A percentile compares a stretch with the other conserved stretches of the same genome.
Evolutionary conservation across 441 rosid genomes (phyloP).

Genomic region (Codiaeum variegatum): DNA sequence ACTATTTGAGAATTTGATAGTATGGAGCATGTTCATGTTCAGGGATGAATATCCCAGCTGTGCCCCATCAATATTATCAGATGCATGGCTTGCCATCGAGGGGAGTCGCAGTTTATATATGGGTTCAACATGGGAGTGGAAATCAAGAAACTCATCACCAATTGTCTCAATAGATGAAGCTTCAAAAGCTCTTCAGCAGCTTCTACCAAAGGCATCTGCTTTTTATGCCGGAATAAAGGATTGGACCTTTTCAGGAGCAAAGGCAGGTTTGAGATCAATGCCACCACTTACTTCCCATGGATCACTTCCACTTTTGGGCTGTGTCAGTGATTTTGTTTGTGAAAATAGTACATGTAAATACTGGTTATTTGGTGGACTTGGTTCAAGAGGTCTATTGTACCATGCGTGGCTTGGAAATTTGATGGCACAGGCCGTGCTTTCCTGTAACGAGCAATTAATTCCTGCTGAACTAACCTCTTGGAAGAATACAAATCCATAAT

Average conservation of each 20-base stretch:
- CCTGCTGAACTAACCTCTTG: conserved; percentile 70
- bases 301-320: conserved; percentile 78
- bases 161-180: conserved; percentile 69
- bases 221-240: conserved; percentile 58
- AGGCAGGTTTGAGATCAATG: conserved; percentile 90
- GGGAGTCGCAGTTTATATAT: conserved; percentile 54
- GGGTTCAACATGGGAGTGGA: conserved; percentile 96
- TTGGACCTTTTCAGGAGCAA: conserved; percentile 68
- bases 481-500: conserved; percentile 39
- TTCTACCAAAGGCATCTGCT: conserved; percentile 67
- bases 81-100: conserved; percentile 83
- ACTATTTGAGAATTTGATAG: background rate
- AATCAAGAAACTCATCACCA: conserved; percentile 62
- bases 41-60: conserved; percentile 62
- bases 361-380: conserved; percentile 88
- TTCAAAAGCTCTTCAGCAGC: conserved; percentile 63
- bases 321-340: conserved; percentile 51
- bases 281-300: conserved; percentile 75
- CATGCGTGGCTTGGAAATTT: conserved; percentile 81
- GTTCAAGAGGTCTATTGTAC: conserved; percentile 79
- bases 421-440: conserved; percentile 61
- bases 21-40: conserved; percentile 13
- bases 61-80: conserved; percentile 78
- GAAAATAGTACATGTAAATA: conserved; percentile 38
- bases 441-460: conserved; percentile 50